These are phyloP conservation scores for Saccharomyces hybrid DNA, from an alignment of 1,139 yeast genomes.

Conservation along the genomic window DNA sequence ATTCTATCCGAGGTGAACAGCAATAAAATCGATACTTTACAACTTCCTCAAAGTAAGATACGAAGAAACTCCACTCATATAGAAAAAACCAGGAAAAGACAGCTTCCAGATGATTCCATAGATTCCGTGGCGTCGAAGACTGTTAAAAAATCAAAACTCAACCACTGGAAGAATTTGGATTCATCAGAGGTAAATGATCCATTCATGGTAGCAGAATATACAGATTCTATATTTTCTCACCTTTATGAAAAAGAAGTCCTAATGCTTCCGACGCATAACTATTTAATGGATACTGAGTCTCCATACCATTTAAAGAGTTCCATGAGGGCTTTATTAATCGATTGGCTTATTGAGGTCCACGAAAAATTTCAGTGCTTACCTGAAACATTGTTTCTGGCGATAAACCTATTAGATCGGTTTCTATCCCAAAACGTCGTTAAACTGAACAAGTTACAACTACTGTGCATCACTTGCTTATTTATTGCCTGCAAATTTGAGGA, in stretches of 20 bases:
- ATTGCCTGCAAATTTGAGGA: constrained; percentile 95
- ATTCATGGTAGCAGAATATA: constrained; percentile 84
- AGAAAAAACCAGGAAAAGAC: neutral
- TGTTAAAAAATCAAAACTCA: constrained; percentile 14
- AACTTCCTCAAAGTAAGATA: neutral
- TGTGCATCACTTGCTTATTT: constrained; percentile 82
- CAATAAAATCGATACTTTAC: neutral
- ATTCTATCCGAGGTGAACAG: neutral
- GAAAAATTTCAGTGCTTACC: too few species aligned
- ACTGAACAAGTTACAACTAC: constrained; percentile 72
- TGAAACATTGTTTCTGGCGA: too few species aligned
- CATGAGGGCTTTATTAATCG: too few species aligned
- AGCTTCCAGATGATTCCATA: neutral
- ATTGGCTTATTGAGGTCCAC: too few species aligned
- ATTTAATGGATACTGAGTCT: constrained; percentile 36
- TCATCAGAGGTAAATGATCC: constrained; percentile 80
- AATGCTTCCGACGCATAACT: constrained; percentile 68
- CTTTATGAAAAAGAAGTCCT: constrained; percentile 58
- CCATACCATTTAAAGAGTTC: constrained; percentile 52
- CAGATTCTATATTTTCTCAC: constrained; percentile 71
- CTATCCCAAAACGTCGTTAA: constrained; percentile 48
- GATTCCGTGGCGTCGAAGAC: constrained; percentile 2
- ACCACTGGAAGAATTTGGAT: constrained; percentile 63
- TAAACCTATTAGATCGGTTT: too few species aligned
- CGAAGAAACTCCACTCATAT: neutral